Percentiles rank a stretch among this genome's conserved stretches.
Conservation (phyloP, 768 basidiomycete genomes). For the Aureoboletus auriporus region DNA sequence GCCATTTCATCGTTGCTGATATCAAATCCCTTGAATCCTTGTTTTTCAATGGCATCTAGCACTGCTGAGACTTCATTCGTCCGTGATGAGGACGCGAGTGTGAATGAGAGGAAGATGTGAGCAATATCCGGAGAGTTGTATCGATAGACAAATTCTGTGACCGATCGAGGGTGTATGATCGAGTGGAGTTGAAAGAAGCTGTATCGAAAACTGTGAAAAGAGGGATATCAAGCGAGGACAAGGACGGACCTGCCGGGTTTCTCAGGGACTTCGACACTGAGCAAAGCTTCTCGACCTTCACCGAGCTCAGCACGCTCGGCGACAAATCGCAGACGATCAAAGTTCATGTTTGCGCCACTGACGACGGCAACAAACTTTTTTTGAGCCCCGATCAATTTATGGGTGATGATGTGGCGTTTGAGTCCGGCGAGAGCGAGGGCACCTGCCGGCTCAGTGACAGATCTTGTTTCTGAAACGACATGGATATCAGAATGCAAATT, state of each 20-base stretch:
- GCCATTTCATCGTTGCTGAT: constrained; percentile 95
- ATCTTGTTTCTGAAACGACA: constrained; percentile 69
- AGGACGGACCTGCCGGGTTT: constrained; percentile 73
- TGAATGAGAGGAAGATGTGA: constrained; percentile 89
- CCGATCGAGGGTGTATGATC: constrained; percentile 82
- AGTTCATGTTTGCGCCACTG: constrained; percentile 99
- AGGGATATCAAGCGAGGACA: not conserved
- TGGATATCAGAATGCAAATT: not conserved
- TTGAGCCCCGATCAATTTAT: constrained; percentile 76
- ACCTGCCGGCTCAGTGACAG: constrained; percentile 94
- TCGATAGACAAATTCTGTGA: constrained; percentile 96
- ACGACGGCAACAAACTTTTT: constrained; percentile 90
- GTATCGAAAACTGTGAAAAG: constrained; percentile 5
- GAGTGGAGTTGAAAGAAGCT: constrained; percentile 89
- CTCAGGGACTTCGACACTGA: constrained; percentile 95
- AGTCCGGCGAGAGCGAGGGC: constrained; percentile 89
- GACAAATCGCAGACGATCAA: constrained; percentile 94
- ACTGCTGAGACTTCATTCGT: constrained; percentile 61
- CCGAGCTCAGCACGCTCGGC: constrained; percentile 97
- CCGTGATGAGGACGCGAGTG: constrained; percentile 54
- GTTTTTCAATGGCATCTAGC: constrained; percentile 53
- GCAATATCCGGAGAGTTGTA: constrained; percentile 72
- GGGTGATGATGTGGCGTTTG: constrained; percentile 79
- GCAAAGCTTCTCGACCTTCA: constrained; percentile 88
- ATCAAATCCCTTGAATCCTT: constrained; percentile 81